Conservation (phyloP, 768 basidiomycete species). For the Pleurotus cornucopiae region DNA sequence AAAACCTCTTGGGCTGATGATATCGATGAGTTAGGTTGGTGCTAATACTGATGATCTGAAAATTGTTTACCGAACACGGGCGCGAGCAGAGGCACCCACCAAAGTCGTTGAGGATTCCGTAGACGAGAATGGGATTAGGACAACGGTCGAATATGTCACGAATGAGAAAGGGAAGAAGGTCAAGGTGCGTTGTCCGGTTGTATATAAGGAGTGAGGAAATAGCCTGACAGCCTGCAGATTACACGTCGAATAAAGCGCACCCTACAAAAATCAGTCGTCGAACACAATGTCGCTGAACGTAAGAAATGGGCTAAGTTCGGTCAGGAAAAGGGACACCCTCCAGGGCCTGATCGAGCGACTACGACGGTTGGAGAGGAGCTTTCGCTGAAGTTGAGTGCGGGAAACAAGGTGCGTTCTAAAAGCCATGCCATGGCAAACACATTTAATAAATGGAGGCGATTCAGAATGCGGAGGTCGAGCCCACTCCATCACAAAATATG, state of each 20-base stretch:
- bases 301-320: conserved; percentile 96
- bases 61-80: not conserved
- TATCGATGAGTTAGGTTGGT: conserved; percentile 68
- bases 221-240: conserved; percentile 43
- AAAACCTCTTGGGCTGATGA: conserved; percentile 91
- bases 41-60: not conserved
- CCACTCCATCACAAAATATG: conserved; percentile 56
- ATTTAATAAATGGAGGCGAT: not conserved
- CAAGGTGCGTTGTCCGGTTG: conserved; percentile 52
- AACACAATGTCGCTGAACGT: conserved; percentile 89
- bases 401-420: conserved; percentile 50
- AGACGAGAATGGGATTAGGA: conserved; percentile 84
- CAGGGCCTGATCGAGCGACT: conserved; percentile 90
- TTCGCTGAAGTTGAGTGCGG: conserved; percentile 44
- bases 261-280: conserved; percentile 88
- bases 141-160: conserved; percentile 74
- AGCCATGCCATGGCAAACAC: not conserved
- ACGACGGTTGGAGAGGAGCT: conserved; percentile 79
- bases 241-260: conserved; percentile 83
- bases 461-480: conserved; percentile 65
- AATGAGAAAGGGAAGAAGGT: conserved; percentile 95
- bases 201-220: conserved; percentile 4
- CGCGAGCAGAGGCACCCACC: conserved; percentile 32
- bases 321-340: conserved; percentile 77
- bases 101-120: conserved; percentile 62